A percentile compares a stretch with the other conserved stretches of the same genome.
These are phyloP conservation scores for Flaveria linearis DNA, from an alignment of 129 eudicot genomes.

Conservation along the genomic window DNA sequence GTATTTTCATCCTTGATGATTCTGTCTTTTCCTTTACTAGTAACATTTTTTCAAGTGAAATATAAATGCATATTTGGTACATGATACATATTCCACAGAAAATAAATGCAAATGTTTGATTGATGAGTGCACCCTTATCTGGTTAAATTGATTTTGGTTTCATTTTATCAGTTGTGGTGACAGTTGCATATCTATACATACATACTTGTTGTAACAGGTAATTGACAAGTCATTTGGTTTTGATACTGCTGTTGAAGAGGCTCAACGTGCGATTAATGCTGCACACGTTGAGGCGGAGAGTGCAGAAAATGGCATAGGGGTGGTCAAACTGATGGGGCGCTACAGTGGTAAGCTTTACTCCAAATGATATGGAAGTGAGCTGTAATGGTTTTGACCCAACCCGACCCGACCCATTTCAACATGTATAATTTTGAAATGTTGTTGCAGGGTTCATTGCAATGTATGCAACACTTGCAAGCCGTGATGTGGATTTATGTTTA, in stretches of 20 bases:
- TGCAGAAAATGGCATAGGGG: constrained; percentile 87
- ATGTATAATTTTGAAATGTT: constrained; percentile 18
- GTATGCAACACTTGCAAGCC: constrained; percentile 94
- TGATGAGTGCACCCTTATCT: too few relatives aligned
- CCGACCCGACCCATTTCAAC: neutral
- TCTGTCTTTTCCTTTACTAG: neutral
- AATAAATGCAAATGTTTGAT: too few relatives aligned
- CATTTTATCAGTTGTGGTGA: too few relatives aligned
- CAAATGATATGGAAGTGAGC: neutral
- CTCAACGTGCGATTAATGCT: constrained; percentile 95
- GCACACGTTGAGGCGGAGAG: constrained; percentile 96
- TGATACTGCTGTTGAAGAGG: constrained; percentile 99
- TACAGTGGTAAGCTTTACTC: constrained; percentile 63
- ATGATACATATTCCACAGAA: neutral
- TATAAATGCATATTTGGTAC: constrained; percentile 8
- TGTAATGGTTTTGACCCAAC: neutral
- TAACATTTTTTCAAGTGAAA: neutral
- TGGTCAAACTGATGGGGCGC: constrained; percentile 95
- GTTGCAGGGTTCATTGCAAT: constrained; percentile 90
- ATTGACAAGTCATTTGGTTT: constrained; percentile 94
- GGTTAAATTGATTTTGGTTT: too few relatives aligned
- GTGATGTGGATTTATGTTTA: constrained; percentile 93
- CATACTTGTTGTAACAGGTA: constrained; percentile 53
- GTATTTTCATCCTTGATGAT: constrained; percentile 28
- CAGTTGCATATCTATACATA: neutral